Evolutionary conservation across 73 alveolate species (phyloP).

Genomic region (Paramecium tetraurelia): DNA sequence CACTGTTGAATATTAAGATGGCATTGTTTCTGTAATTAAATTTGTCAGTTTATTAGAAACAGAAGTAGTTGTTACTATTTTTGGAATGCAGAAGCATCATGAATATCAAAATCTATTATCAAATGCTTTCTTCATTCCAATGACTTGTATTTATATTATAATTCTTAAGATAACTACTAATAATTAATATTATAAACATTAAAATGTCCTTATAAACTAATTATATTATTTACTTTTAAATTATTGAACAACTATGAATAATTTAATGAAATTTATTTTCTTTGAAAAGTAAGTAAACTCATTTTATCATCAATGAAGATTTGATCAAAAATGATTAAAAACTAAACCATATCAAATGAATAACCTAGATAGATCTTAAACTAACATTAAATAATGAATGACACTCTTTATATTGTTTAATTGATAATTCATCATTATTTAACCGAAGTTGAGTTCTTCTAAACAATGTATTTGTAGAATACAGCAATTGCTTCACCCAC

Average conservation of each 20-base stretch:
- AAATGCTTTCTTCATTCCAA: not conserved
- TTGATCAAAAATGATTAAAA: too few relatives aligned
- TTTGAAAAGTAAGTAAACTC: not conserved
- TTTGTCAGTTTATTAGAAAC: not conserved
- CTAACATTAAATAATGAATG: not conserved
- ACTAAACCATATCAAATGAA: too few relatives aligned
- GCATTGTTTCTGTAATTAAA: not conserved
- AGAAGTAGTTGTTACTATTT: not conserved
- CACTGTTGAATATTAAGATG: not conserved
- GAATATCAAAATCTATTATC: not conserved
- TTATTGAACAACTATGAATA: too few relatives aligned
- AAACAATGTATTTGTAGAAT: conserved; percentile 70
- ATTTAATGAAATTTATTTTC: too few relatives aligned
- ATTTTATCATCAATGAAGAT: not conserved
- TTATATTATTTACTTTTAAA: not conserved
- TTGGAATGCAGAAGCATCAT: not conserved
- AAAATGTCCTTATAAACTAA: not conserved
- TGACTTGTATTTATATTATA: not conserved
- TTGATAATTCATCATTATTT: conserved; percentile 13
- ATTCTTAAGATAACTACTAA: not conserved
- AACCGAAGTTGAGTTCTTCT: not conserved
- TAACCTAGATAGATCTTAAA: too few relatives aligned
- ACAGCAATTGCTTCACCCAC: conserved; percentile 80
- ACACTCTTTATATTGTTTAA: not conserved
- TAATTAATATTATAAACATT: not conserved